Evolutionary conservation across 495 filamentous ascomycete genomes (phyloP).

Genomic region (Parmelia sp.): DNA sequence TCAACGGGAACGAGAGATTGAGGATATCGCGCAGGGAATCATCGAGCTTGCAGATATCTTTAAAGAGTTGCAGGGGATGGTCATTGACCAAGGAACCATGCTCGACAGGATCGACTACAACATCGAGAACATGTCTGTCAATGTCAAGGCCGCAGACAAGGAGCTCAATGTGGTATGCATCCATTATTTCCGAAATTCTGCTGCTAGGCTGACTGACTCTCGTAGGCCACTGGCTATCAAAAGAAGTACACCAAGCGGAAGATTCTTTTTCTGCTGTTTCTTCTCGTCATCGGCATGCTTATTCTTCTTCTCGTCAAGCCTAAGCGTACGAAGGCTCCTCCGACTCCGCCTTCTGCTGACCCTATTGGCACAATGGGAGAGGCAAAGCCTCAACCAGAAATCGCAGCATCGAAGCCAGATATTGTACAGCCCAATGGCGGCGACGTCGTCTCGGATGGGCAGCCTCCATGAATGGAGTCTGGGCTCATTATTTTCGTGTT

Average conservation of each 20-base stretch:
- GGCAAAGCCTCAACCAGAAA: conserved; percentile 10
- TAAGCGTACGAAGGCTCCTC: conserved; percentile 36
- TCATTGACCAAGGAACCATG: conserved; percentile 98
- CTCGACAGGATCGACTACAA: conserved; percentile 98
- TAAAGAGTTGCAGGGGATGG: conserved; percentile 90
- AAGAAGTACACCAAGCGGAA: conserved; percentile 82
- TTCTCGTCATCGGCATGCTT: conserved; percentile 77
- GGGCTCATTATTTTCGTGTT: not conserved
- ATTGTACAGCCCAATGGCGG: conserved; percentile 15
- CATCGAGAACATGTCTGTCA: conserved; percentile 80
- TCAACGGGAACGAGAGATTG: conserved; percentile 94
- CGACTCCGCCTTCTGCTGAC: conserved; percentile 10
- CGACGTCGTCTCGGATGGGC: conserved; percentile 1
- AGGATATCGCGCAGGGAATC: conserved; percentile 94
- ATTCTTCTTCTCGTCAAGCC: conserved; percentile 84
- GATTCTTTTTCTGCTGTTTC: conserved; percentile 75
- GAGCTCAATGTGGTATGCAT: conserved; percentile 73
- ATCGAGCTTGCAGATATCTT: conserved; percentile 96
- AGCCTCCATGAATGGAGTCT: conserved; percentile 5
- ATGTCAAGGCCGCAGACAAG: conserved; percentile 87
- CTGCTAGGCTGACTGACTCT: not conserved
- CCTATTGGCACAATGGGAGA: conserved; percentile 14
- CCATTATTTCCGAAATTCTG: not conserved
- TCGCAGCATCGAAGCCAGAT: conserved; percentile 8
- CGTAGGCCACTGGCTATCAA: conserved; percentile 75